Evolutionary conservation across 257 asterid species (phyloP), one percentile per base, ranked within the genome.

Genomic region (Forsythia suspensa): DNA sequence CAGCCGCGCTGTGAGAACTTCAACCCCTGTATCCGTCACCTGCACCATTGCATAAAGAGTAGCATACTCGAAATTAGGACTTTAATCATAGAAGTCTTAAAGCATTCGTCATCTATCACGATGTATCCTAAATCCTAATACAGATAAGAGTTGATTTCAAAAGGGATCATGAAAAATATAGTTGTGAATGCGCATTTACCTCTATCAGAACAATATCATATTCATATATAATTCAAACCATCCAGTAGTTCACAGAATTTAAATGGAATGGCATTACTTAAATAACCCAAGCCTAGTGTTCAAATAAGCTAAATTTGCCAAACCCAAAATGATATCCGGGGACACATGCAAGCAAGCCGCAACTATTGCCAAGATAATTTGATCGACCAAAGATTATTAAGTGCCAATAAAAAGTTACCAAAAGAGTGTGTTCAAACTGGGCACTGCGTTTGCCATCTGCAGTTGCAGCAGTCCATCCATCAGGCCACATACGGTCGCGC

Each of bases 401-500:
- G 70, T 63, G 38, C 16, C 70, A 8, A 63, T 29, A 63, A 6
- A 59, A 24, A 63, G 38, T 79, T 86, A 95, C 99, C 97, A 93
- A 82, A 80, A 93, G 97, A 0, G 99, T 92, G 81, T 95, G 99
- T 77, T 95, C 98, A 83, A 95, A 95, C 81, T 95, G 99, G 59
- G 98, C 98, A 82, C 98, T 95, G 83, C 97, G 88, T 86, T 90
- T 93, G 46, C 99, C 99, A 82, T 95, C 99, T 2, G 95, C 94
- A 72, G 99, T 95, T 71, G 92, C 99, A 74, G 81, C 86, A 70
- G 99, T 93, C 99, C 99, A 95, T 78, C 99, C 99, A 90, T 95
- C 98, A 44, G 99, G 97, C 99, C 99, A 95, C 94, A 89, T 91
- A 48, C 94, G 92, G 77, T 95, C 99, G 51, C 95, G 97, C 98